phyloP scores from a whole-genome alignment of 1,139 yeast species.

The Suhomyces ambrosiae region DNA sequence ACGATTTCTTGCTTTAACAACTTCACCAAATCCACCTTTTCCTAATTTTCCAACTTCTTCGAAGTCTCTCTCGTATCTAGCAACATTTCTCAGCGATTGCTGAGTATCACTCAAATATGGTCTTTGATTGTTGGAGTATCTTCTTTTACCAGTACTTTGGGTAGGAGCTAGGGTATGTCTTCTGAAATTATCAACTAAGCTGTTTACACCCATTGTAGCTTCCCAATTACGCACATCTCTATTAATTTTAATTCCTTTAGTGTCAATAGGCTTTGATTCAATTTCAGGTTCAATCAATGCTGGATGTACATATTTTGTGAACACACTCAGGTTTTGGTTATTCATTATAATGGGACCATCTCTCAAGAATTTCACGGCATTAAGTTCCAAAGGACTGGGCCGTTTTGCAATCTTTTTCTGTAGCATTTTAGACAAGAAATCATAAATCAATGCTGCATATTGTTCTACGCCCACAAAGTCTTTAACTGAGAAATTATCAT shows the following conservation, averaged over 20 bases:
- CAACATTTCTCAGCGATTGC: slow-evolving; percentile 21
- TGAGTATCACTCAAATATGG: slow-evolving; percentile 10
- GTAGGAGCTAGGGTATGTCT: slow-evolving; percentile 5
- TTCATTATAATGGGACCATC: slow-evolving; percentile 51
- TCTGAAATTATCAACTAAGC: slow-evolving; percentile 7
- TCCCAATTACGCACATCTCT: not conserved
- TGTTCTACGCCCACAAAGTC: slow-evolving; percentile 35
- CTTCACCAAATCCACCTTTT: slow-evolving; percentile 96
- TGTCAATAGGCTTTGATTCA: not conserved
- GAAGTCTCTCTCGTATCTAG: slow-evolving; percentile 64
- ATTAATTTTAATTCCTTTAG: not conserved
- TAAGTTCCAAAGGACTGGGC: slow-evolving; percentile 78
- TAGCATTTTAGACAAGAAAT: slow-evolving; percentile 67
- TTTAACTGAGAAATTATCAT: slow-evolving; percentile 43
- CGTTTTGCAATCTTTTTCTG: slow-evolving; percentile 69
- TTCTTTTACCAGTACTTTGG: slow-evolving; percentile 14
- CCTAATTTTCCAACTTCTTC: slow-evolving; percentile 94
- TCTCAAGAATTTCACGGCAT: slow-evolving; percentile 80
- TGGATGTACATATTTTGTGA: slow-evolving; percentile 3
- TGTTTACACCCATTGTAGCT: not conserved
- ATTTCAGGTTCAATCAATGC: not conserved
- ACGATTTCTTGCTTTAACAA: slow-evolving; percentile 89
- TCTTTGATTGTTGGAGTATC: slow-evolving; percentile 21
- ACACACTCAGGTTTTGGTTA: slow-evolving; percentile 6
- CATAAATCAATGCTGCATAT: slow-evolving; percentile 50